Evolutionary conservation across 805 yeast genomes (phyloP), one percentile per base, ranked within the genome.

Genomic region (Candida silvicultrix): DNA sequence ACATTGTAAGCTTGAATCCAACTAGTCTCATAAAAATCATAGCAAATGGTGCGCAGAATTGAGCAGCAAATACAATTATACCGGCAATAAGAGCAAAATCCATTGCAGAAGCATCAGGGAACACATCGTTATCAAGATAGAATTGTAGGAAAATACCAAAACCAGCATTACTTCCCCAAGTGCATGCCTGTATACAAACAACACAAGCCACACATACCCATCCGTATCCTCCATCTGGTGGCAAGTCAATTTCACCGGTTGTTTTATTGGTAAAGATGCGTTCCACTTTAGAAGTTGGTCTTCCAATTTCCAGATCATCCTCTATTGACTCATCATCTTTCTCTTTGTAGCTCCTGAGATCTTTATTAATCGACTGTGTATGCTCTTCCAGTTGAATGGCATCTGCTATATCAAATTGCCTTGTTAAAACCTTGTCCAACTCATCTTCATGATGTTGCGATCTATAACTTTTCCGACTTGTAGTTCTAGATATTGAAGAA

Each of bases 51-150:
- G 87, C 66, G 45, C 79, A 62, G 50, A 75, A 63, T 58, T 84
- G 83, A 19, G 86, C 85, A 11, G 60, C 42, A 22, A 54, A 62
- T 43, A 83, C 79, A 0, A 84, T 75, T 11, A 84, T 55, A 2
- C 92, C 90, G 0, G 89, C 87, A 47, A 85, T 73, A 37, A 77
- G 65, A 14, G 88, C 86, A 59, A 74, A 85, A 48, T 81, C 85
- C 45, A 76, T 64, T 43, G 74, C 74, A 1, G 72, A 58, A 0
- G 83, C 82, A 2, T 82, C 86, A 0, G 67, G 64, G 51, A 80
- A 83, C 0, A 71, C 64, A 40, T 74, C 62, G 43, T 73, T 58
- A 38, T 74, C 71, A 21, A 83, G 51, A 56, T 81, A 85, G 50
- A 70, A 72, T 1, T 84, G 71, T 22, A 84, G 65, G 52, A 80